Conservation (phyloP, 345 rosid species). For the Cardiospermum halicacabum region DNA sequence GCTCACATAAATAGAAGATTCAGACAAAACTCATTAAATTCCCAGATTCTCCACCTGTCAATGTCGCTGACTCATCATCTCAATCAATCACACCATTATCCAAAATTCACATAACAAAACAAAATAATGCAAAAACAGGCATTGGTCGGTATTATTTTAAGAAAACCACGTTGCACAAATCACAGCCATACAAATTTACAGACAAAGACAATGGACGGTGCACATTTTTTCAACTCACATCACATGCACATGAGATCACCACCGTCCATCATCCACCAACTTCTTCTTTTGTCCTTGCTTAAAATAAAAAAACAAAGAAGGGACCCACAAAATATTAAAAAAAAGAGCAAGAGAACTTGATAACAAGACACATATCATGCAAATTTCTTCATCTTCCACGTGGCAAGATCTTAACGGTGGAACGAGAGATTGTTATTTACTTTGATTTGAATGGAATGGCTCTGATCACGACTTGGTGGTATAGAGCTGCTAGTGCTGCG, state of each 20-base stretch:
- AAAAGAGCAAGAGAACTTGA: too few species aligned
- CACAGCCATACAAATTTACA: slow-evolving; percentile 18
- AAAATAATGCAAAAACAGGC: slow-evolving; percentile 1
- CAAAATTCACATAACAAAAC: too few species aligned
- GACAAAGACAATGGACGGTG: neutral
- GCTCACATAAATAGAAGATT: too few species aligned
- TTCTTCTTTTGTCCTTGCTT: neutral
- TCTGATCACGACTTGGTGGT: slow-evolving; percentile 68
- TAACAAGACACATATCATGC: too few species aligned
- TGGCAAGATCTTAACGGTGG: neutral
- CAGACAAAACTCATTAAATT: too few species aligned
- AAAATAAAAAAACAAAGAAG: neutral
- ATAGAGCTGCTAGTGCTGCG: slow-evolving; percentile 71
- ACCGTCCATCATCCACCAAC: neutral
- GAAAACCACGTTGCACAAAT: slow-evolving; percentile 15
- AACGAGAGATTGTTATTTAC: too few species aligned
- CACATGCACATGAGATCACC: neutral
- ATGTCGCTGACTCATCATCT: too few species aligned
- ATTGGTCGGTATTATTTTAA: slow-evolving; percentile 2
- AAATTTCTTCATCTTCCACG: too few species aligned
- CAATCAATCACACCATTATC: too few species aligned
- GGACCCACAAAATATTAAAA: neutral
- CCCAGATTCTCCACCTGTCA: too few species aligned
- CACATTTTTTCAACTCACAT: slow-evolving; percentile 1
- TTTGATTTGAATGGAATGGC: slow-evolving; percentile 67